A percentile compares a stretch with the other conserved stretches of the same genome.
Conservation (phyloP, 768 basidiomycete species). For the Leccinum rimulosum region DNA sequence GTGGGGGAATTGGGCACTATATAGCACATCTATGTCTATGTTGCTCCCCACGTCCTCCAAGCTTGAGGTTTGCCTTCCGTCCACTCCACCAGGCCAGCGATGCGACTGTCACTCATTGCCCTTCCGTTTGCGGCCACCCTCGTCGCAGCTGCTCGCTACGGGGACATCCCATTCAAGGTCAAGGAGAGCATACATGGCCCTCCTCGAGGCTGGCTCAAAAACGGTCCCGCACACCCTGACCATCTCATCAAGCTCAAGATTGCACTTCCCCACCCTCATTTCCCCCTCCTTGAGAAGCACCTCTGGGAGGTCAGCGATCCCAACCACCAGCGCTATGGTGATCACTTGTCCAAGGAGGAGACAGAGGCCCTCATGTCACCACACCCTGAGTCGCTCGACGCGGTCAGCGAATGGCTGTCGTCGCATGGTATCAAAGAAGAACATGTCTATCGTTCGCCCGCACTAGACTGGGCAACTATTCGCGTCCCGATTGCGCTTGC, state of each 20-base stretch:
- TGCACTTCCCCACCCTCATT: conserved; percentile 53
- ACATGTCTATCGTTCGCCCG: conserved; percentile 53
- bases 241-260: conserved; percentile 56
- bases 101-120: conserved; percentile 13
- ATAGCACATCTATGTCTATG: conserved; percentile 1
- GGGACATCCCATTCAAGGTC: conserved; percentile 30
- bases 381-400: conserved; percentile 45
- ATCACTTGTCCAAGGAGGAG: conserved; percentile 61
- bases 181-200: conserved; percentile 46
- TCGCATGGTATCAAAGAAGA: conserved; percentile 50
- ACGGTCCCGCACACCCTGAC: conserved; percentile 41
- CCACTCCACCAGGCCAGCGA: neutral
- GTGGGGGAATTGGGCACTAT: conserved; percentile 3
- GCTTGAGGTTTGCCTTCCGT: neutral
- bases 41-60: neutral
- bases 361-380: conserved; percentile 63
- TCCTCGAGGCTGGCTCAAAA: conserved; percentile 50
- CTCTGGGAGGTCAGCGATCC: conserved; percentile 61
- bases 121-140: conserved; percentile 14
- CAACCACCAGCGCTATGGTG: conserved; percentile 50
- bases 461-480: conserved; percentile 67
- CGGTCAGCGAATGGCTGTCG: conserved; percentile 61
- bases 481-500: conserved; percentile 56
- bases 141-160: conserved; percentile 8
- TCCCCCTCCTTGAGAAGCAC: conserved; percentile 47